Base-by-base conservation (phyloP, 148 eudicot genomes). In the Rhododendron kiyosumense region DNA sequence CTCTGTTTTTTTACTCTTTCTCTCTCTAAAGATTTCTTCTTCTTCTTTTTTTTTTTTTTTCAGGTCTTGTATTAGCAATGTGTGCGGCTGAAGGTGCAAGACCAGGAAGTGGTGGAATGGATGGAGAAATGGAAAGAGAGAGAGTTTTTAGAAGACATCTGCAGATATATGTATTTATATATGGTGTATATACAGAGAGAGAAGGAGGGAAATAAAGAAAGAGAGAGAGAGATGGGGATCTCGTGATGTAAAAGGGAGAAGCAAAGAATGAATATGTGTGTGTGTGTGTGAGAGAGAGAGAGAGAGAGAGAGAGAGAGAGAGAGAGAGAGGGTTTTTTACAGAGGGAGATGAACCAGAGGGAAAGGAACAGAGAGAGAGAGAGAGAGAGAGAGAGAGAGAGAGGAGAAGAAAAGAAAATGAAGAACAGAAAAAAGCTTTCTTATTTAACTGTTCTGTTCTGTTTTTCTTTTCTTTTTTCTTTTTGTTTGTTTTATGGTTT, bases 211-310 rank as follows among this genome's bases (percentile, higher is more conserved):
- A 15, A 75, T 41, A 87, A 34, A 88, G 52, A 86, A 84, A 87
- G 90, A 87, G 78, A 93, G 93, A 88, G 92, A 92, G 86, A 87
- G 90, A 88, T 81, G 92, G 93, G 93, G 96, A 94, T 95, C 98
- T 93, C 93, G 98, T 95, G 98, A 94, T 86, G 48, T 79, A 87
- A 90, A 91, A 88, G 92, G 86, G 36, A 22, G 94, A 94, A 92
- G 93, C 90, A 93, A 94, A 90, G 95, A 95, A 90, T 89, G 87
- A 87, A 94, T 93, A 95, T 90, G 83, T 90, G 36, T 34, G 83
- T 90, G 91, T 84, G 69, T 24, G 69, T 24, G 69, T 24, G 67
- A 61, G 85, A 65, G 85, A 84, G 63, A 18, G 26, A 1, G 26
- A n/a, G 69, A 61, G 69, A 61, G 69, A 61, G 69, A 61, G 67